Conservation (phyloP, 768 basidiomycete species). For the Megacollybia marginata region DNA sequence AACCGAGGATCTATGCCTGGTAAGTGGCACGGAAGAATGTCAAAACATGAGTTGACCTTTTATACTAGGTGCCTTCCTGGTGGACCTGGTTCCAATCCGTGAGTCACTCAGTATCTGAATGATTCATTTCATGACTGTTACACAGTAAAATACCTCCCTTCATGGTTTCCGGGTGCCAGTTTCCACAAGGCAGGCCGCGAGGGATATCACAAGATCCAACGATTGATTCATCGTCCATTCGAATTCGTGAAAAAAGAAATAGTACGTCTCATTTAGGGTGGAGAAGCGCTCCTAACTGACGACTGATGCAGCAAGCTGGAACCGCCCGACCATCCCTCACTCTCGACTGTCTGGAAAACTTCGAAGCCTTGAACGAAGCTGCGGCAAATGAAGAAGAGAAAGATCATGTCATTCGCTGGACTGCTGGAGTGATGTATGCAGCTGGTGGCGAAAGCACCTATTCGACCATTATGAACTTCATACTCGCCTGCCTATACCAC, state of each 20-base stretch:
- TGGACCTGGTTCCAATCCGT: not conserved
- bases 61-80: not conserved
- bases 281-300: too few species aligned
- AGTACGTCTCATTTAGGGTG: not conserved
- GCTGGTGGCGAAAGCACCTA: not conserved
- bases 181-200: not conserved
- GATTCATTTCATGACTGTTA: not conserved
- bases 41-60: not conserved
- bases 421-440: not conserved
- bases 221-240: not conserved
- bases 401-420: not conserved
- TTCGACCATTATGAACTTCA: conserved; percentile 4
- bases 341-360: not conserved
- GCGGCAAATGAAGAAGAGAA: not conserved
- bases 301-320: not conserved
- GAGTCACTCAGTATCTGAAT: not conserved
- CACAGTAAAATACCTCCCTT: not conserved
- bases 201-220: not conserved
- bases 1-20: not conserved
- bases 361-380: not conserved
- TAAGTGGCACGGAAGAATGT: not conserved
- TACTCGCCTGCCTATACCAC: conserved; percentile 13
- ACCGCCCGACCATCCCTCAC: not conserved
- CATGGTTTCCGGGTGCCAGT: not conserved
- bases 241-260: not conserved